A percentile compares a stretch with the other conserved stretches of the same genome.
Conservation (phyloP, 441 rosid genomes). For the Euphorbia schlechtendalii region DNA sequence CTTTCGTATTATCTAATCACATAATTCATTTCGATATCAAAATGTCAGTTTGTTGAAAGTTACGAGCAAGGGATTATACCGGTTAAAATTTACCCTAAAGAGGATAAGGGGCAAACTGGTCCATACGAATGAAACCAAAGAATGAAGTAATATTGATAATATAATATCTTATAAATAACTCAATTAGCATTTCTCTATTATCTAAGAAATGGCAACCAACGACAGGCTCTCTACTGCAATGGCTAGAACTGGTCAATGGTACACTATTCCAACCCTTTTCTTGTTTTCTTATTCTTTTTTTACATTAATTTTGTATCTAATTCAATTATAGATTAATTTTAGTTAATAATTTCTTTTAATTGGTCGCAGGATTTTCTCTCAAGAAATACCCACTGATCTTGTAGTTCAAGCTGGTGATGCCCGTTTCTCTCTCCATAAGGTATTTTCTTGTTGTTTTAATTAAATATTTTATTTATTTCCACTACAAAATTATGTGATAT, state of each 20-base stretch:
- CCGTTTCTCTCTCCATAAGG: constrained; percentile 82
- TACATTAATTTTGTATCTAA: no score
- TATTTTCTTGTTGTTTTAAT: constrained; percentile 9
- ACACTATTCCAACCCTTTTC: constrained; percentile 3
- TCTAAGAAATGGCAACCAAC: constrained; percentile 32
- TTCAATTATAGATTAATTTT: neutral
- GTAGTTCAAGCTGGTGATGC: constrained; percentile 68
- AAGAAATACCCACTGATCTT: constrained; percentile 75
- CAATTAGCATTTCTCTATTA: neutral
- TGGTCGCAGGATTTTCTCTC: constrained; percentile 70
- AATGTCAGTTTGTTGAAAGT: no score
- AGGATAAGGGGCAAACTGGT: constrained; percentile 11
- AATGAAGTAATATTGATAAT: neutral
- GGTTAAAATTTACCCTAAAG: no score
- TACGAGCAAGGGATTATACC: no score
- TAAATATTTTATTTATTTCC: no score
- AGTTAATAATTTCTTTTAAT: neutral
- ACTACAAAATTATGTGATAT: no score
- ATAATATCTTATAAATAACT: neutral
- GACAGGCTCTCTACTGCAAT: constrained; percentile 50
- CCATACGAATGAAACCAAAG: neutral
- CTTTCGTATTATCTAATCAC: no score
- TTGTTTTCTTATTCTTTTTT: no score
- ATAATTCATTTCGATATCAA: no score
- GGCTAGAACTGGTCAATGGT: constrained; percentile 94